These are phyloP conservation scores for Calycina herbarum DNA, from an alignment of 2,329 filamentous ascomycete genomes.

Conservation along the genomic window DNA sequence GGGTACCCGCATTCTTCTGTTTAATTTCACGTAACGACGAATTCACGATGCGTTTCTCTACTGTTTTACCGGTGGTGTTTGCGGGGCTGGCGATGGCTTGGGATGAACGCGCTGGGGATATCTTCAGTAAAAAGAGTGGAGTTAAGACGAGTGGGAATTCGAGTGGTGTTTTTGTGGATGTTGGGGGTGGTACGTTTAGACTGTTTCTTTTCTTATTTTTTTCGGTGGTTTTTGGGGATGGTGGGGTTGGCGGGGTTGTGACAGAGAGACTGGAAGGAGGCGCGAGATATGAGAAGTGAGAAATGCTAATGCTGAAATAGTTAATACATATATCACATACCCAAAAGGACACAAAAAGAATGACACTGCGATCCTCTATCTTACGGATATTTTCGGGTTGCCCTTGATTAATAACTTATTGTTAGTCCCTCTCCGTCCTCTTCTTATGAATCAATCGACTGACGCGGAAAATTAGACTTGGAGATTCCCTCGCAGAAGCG, in stretches of 20 bases:
- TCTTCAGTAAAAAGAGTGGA: conserved; percentile 16
- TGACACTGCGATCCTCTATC: conserved; percentile 55
- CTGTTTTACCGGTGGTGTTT: neutral
- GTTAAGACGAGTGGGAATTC: conserved; percentile 19
- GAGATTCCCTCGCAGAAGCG: conserved; percentile 66
- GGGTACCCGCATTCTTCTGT: no score
- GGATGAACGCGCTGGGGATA: conserved; percentile 18
- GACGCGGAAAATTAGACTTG: conserved; percentile 39
- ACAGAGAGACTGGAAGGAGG: neutral
- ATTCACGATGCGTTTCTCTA: neutral
- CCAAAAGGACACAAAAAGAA: conserved; percentile 43
- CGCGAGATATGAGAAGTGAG: neutral
- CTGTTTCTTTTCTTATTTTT: neutral
- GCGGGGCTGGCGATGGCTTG: neutral
- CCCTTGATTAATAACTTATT: conserved; percentile 34
- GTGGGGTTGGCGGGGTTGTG: neutral
- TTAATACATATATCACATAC: conserved; percentile 55
- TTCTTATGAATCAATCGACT: neutral
- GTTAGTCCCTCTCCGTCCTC: conserved; percentile 9
- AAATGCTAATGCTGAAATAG: conserved; percentile 35
- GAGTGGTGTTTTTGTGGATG: conserved; percentile 14
- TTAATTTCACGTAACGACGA: neutral
- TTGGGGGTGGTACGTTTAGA: conserved; percentile 18
- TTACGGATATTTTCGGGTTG: conserved; percentile 59
- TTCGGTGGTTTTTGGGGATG: neutral